Evolutionary conservation across 1,139 yeast genomes (phyloP).

Genomic region (Lodderomyces jiufengensis): DNA sequence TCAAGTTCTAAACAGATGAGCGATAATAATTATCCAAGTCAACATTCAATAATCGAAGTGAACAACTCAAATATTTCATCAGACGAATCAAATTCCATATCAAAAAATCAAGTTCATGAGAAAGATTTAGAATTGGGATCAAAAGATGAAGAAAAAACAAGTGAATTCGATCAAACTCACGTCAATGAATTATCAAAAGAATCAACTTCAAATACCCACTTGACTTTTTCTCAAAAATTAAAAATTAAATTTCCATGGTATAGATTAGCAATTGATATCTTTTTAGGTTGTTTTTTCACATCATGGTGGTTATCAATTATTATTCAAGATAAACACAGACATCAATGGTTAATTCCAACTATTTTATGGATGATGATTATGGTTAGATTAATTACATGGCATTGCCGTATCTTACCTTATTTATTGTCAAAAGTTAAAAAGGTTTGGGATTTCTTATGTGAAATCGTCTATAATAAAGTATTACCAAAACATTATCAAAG

Average conservation of each 20-base stretch:
- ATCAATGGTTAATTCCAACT: constrained; percentile 63
- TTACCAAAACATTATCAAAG: constrained; percentile 38
- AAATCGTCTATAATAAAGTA: constrained; percentile 33
- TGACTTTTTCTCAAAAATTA: constrained; percentile 12
- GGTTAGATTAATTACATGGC: constrained; percentile 54
- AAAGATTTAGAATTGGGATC: constrained; percentile 7
- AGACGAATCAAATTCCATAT: too few relatives aligned
- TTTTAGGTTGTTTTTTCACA: constrained; percentile 50
- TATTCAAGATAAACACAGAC: constrained; percentile 51
- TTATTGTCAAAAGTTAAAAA: constrained; percentile 20
- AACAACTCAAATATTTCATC: too few relatives aligned
- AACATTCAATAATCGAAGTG: too few relatives aligned
- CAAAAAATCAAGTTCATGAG: constrained; percentile 2
- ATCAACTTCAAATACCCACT: constrained; percentile 3
- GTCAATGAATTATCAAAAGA: constrained; percentile 7
- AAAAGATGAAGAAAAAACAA: constrained; percentile 2
- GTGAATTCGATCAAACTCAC: constrained; percentile 1
- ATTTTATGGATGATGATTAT: constrained; percentile 51
- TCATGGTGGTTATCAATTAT: constrained; percentile 66
- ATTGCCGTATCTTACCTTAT: constrained; percentile 41
- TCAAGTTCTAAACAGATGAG: too few relatives aligned
- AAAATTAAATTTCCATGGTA: constrained; percentile 23
- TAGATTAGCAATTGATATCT: constrained; percentile 25
- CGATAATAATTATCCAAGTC: too few relatives aligned
- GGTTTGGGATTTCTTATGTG: constrained; percentile 42